A percentile compares a stretch with the other conserved stretches of the same genome.
These are phyloP conservation scores for Linum lewisii DNA, from an alignment of 345 rosid genomes.

Conservation along the genomic window DNA sequence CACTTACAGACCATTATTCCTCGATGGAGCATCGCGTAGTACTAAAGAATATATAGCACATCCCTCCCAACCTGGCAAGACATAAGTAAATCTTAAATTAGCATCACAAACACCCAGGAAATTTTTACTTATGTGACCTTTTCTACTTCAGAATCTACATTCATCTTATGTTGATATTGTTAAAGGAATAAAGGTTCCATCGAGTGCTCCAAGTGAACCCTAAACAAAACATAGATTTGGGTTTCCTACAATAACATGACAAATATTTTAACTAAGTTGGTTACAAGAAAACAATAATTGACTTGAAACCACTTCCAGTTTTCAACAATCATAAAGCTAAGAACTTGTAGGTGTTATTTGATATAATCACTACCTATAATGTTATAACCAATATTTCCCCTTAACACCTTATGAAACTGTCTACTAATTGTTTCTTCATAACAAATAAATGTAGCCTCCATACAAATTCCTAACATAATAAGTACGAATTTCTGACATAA, in stretches of 20 bases:
- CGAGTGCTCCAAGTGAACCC: not conserved
- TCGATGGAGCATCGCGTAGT: not conserved
- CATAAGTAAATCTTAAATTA: not conserved
- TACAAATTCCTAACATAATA: no score
- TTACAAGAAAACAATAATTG: no score
- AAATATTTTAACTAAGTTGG: not conserved
- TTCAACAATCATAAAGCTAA: not conserved
- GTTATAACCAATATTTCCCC: not conserved
- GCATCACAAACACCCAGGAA: not conserved
- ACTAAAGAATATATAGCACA: not conserved
- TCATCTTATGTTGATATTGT: not conserved
- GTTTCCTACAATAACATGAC: not conserved
- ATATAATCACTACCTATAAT: not conserved
- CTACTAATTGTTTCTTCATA: not conserved
- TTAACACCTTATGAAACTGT: not conserved
- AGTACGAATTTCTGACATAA: no score
- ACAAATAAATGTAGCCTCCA: not conserved
- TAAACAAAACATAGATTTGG: not conserved
- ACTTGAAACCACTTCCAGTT: not conserved
- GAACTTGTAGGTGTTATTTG: not conserved
- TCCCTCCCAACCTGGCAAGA: not conserved
- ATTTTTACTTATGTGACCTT: not conserved
- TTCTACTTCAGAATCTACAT: not conserved
- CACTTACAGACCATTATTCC: not conserved
- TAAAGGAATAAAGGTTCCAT: not conserved